Base-by-base conservation (phyloP, 805 yeast species). In the Ogataea saltuana region DNA sequence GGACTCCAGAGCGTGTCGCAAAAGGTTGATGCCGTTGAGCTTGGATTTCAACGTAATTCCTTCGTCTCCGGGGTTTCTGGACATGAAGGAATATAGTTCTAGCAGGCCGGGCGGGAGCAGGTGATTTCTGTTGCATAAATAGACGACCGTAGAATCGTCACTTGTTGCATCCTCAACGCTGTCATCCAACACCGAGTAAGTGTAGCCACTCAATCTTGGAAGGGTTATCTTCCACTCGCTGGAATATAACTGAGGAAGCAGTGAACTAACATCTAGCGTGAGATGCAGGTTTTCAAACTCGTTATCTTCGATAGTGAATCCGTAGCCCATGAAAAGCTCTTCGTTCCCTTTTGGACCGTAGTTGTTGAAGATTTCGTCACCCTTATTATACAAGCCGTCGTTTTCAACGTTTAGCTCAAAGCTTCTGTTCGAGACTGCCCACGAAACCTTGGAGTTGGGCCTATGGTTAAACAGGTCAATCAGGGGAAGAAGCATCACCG, bases 261-360 rank as follows among this genome's bases (percentile, higher is more conserved):
- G 12, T 1, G 36, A 29, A 1, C 71, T 68, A 2, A 86, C 65
- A 55, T 78, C 78, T 44, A 88, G 69, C 4, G 84, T 74, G 33
- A 89, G 70, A 12, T 80, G 80, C 1, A 81, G 67, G 4, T 68
- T 56, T 49, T 86, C 91, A 26, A 78, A 78, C 8, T 67, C 65
- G 52, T 85, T 85, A 15, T 70, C 65, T 13, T 72, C 73, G 2
- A 81, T 37, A 8, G 80, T 74, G 63, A 90, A 90, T 0, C 97
- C 97, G 60, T 90, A 90, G 0, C 84, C 89, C 52, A 89, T 65
- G 5, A 90, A 62, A 20, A 89, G 63, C 50, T 88, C 96, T 50
- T 86, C 95, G 56, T 88, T 89, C 0, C 93, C 85, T 61, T 88
- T 89, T 41, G 85, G 80, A 2, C 97, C 97, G 62, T 90, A 89